Percentiles rank a stretch among this genome's conserved stretches.
phyloP scores from a whole-genome alignment of 345 rosid species.

The Brassica incana region DNA sequence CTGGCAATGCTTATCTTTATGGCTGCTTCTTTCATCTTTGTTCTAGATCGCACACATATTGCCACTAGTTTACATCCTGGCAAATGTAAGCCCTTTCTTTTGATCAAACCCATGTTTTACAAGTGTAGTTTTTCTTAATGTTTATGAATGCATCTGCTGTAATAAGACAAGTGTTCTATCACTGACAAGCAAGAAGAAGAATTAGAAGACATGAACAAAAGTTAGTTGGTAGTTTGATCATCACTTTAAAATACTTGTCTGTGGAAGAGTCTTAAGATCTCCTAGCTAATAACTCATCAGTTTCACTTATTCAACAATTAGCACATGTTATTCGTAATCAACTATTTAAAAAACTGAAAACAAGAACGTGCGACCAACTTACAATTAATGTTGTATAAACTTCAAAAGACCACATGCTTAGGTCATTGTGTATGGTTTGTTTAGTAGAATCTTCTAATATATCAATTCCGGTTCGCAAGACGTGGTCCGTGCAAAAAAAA shows the following conservation, averaged over 20 bases:
- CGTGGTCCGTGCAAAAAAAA: background rate
- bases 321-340: background rate
- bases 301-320: conserved; percentile 18
- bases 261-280: background rate
- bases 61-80: background rate
- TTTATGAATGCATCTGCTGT: background rate
- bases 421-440: background rate
- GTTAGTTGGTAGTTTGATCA: background rate
- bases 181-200: background rate
- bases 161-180: background rate
- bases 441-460: background rate
- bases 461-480: conserved; percentile 1
- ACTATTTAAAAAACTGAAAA: background rate
- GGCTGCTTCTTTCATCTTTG: background rate
- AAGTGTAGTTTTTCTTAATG: background rate
- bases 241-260: background rate
- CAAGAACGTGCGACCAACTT: conserved; percentile 36
- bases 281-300: background rate
- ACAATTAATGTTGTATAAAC: conserved; percentile 2
- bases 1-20: background rate
- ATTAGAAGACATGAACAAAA: background rate
- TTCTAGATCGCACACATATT: background rate
- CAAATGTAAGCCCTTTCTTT: background rate
- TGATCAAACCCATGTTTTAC: background rate
- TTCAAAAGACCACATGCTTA: conserved; percentile 17